Percentiles rank a stretch among this genome's conserved stretches.
Evolutionary conservation across 2,329 filamentous ascomycete genomes (phyloP).

Genomic region (Chaetoscypha palmicola): DNA sequence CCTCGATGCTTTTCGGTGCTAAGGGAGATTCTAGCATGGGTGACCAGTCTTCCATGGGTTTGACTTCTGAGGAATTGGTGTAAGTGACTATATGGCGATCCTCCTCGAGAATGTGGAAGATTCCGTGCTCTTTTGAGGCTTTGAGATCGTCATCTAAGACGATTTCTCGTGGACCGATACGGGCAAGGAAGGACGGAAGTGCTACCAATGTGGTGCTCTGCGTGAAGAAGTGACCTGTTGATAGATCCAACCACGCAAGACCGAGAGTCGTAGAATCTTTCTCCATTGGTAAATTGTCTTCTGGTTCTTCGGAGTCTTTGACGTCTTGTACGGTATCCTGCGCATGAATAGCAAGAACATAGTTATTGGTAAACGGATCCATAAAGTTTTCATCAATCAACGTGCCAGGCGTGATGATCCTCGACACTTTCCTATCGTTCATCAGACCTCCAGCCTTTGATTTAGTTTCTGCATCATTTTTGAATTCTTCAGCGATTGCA

Average conservation of each 20-base stretch:
- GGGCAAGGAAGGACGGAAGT: slow-evolving; percentile 72
- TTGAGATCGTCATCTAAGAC: slow-evolving; percentile 63
- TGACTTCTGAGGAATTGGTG: slow-evolving; percentile 40
- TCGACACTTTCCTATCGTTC: slow-evolving; percentile 77
- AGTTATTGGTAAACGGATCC: slow-evolving; percentile 90
- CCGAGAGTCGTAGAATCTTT: slow-evolving; percentile 48
- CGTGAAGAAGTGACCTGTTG: slow-evolving; percentile 89
- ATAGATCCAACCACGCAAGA: slow-evolving; percentile 89
- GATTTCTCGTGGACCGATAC: slow-evolving; percentile 78
- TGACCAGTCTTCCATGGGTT: slow-evolving; percentile 51
- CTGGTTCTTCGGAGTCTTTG: slow-evolving; percentile 13
- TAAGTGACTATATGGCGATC: slow-evolving; percentile 74
- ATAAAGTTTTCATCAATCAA: slow-evolving; percentile 97
- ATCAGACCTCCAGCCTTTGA: slow-evolving; percentile 69
- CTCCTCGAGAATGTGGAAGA: slow-evolving; percentile 64
- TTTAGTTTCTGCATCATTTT: slow-evolving; percentile 62
- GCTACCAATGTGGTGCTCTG: slow-evolving; percentile 65
- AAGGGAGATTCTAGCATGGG: slow-evolving; percentile 71
- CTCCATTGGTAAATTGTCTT: slow-evolving; percentile 11
- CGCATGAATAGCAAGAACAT: slow-evolving; percentile 73
- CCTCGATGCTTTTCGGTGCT: slow-evolving; percentile 40
- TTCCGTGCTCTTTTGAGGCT: slow-evolving; percentile 48
- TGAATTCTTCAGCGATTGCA: slow-evolving; percentile 88
- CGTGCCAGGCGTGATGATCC: slow-evolving; percentile 89
- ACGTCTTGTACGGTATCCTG: slow-evolving; percentile 24